These are phyloP conservation scores for Graphilbum fragrans DNA, from an alignment of 2,329 filamentous ascomycete genomes.

Conservation along the genomic window DNA sequence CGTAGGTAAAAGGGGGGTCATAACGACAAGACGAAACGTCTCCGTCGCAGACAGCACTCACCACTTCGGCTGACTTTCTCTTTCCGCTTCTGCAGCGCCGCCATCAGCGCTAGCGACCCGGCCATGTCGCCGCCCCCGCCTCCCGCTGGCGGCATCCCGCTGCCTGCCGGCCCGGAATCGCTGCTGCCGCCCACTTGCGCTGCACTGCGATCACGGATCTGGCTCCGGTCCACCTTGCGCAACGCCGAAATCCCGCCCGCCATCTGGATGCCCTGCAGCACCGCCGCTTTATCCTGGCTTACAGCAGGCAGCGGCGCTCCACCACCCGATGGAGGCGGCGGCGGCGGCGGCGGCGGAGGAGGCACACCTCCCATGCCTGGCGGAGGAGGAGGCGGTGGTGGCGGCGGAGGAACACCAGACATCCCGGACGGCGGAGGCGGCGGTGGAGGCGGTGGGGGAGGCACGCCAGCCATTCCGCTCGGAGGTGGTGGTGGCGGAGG, in stretches of 20 bases:
- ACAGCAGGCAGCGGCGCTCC: conserved; percentile 30
- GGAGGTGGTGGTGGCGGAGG: conserved; percentile 32
- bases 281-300: conserved; percentile 39
- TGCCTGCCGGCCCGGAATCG: conserved; percentile 28
- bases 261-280: conserved; percentile 61
- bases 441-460: conserved; percentile 34
- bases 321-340: conserved; percentile 29
- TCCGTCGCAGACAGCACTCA: conserved; percentile 51
- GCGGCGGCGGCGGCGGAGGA: conserved; percentile 38
- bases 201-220: conserved; percentile 61
- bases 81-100: conserved; percentile 70
- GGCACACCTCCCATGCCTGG: conserved; percentile 21
- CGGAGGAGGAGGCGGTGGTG: conserved; percentile 22
- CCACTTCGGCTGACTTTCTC: conserved; percentile 90
- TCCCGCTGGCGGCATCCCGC: conserved; percentile 35
- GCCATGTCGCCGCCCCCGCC: conserved; percentile 48
- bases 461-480: conserved; percentile 18
- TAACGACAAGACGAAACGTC: no score
- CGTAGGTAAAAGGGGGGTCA: no score
- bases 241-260: conserved; percentile 54
- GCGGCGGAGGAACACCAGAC: conserved; percentile 20
- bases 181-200: conserved; percentile 42
- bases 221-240: conserved; percentile 60
- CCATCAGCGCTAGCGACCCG: conserved; percentile 73
- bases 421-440: conserved; percentile 23